These are phyloP conservation scores for Phascolomyces articulosus DNA, from an alignment of 371 early-diverging fungal genomes.

Conservation along the genomic window DNA sequence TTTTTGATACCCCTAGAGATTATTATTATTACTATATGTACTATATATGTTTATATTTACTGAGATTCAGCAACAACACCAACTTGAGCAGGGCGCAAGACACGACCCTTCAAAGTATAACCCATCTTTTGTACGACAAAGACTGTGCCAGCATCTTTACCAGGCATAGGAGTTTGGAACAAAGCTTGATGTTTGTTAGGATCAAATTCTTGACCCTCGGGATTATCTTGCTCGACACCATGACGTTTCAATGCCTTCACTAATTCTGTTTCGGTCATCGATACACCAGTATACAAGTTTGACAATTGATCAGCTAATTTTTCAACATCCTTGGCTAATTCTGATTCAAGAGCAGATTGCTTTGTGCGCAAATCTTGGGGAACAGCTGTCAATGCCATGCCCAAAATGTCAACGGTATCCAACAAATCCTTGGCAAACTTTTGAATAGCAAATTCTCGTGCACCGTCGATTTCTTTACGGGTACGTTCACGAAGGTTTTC, in stretches of 20 bases:
- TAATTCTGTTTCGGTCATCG: slow-evolving; percentile 88
- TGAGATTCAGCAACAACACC: slow-evolving; percentile 82
- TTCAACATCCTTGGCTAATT: slow-evolving; percentile 44
- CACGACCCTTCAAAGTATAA: slow-evolving; percentile 88
- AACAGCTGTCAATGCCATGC: slow-evolving; percentile 84
- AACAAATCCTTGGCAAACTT: slow-evolving; percentile 97
- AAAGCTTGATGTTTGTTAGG: slow-evolving; percentile 94
- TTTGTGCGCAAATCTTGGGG: slow-evolving; percentile 52
- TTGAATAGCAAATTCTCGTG: slow-evolving; percentile 88
- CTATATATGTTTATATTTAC: not conserved
- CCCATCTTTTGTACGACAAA: slow-evolving; percentile 91
- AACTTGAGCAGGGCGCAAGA: slow-evolving; percentile 95
- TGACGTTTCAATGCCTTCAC: slow-evolving; percentile 87
- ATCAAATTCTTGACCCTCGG: slow-evolving; percentile 89
- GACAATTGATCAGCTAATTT: slow-evolving; percentile 68
- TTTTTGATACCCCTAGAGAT: too few species aligned
- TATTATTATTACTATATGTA: not conserved
- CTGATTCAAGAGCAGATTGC: slow-evolving; percentile 25
- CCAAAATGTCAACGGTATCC: slow-evolving; percentile 91
- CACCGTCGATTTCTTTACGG: slow-evolving; percentile 82
- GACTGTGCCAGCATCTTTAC: slow-evolving; percentile 87
- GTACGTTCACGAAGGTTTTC: slow-evolving; percentile 94
- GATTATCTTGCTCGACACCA: slow-evolving; percentile 84
- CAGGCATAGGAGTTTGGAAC: slow-evolving; percentile 91
- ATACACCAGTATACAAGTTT: slow-evolving; percentile 87